These are phyloP conservation scores for Ballota nigra DNA, from an alignment of 257 asterid species.

Conservation along the genomic window DNA sequence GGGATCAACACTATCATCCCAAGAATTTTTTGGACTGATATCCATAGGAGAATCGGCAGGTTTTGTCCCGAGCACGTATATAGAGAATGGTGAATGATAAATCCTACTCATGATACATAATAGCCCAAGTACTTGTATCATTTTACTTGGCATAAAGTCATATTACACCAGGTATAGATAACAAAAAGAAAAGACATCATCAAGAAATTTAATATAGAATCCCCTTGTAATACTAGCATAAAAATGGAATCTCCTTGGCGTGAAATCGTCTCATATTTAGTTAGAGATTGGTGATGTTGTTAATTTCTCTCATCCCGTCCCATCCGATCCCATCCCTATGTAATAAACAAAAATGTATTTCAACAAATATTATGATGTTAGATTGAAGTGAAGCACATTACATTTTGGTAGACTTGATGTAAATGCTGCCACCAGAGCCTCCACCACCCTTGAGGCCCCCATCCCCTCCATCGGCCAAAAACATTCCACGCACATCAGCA, in stretches of 20 bases:
- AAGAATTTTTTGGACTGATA: neutral
- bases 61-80: neutral
- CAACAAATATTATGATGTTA: neutral
- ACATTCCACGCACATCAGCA: conserved; percentile 43
- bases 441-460: conserved; percentile 90
- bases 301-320: neutral
- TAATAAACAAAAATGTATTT: too few species aligned
- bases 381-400: conserved; percentile 36
- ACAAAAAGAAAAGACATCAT: neutral
- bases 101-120: neutral
- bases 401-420: conserved; percentile 66
- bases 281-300: too few species aligned
- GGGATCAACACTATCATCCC: neutral
- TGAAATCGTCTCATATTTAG: too few species aligned
- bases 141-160: neutral
- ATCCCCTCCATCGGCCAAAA: conserved; percentile 85
- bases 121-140: neutral
- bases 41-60: neutral
- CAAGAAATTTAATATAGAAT: neutral
- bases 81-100: neutral
- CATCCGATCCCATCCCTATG: too few species aligned
- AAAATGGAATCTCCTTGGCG: neutral
- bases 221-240: neutral
- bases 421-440: conserved; percentile 90
- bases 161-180: neutral